Evolutionary conservation across 345 rosid species (phyloP).

Genomic region (thale cress (Arabidopsis thaliana)): TAIR10.1 NC_003076.8:23038001-23038500

Average conservation of each 20-base stretch:
- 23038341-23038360: background rate
- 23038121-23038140: constrained; percentile 50
- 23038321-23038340: background rate
- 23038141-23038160: constrained; percentile 9
- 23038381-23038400: too few relatives aligned
- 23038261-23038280: constrained; percentile 5
- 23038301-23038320: background rate
- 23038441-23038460: constrained; percentile 3
- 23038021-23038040: background rate
- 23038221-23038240: background rate
- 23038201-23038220: background rate
- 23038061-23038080: constrained; percentile 22
- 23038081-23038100: constrained; percentile 8
- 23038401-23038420: background rate
- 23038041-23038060: constrained; percentile 15
- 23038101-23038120: constrained; percentile 53
- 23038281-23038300: constrained; percentile 8
- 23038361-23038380: background rate
- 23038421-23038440: background rate
- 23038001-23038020: background rate
- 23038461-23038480: background rate
- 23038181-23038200: background rate
- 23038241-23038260: background rate
- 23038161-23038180: background rate
- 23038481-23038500: constrained; percentile 16